Evolutionary conservation across 495 filamentous ascomycete genomes (phyloP).

Genomic region (Talaromyces stipitatus): DNA sequence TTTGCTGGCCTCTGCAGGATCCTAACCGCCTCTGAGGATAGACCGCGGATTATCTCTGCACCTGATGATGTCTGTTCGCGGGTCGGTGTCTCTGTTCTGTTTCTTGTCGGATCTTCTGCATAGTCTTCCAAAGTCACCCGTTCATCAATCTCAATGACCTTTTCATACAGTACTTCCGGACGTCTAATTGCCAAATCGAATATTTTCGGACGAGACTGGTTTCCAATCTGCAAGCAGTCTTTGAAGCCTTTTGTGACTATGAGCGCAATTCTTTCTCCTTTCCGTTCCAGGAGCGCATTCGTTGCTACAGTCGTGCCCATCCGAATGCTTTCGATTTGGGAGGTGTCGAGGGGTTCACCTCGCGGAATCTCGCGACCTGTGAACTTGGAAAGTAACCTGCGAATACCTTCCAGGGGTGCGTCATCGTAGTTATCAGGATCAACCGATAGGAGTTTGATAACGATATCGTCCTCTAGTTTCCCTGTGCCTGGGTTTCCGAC

Average conservation of each 20-base stretch:
- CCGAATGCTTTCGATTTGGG: constrained; percentile 66
- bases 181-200: constrained; percentile 65
- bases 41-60: constrained; percentile 13
- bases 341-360: constrained; percentile 67
- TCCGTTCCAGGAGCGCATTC: constrained; percentile 71
- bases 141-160: constrained; percentile 62
- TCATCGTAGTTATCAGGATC: constrained; percentile 73
- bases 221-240: constrained; percentile 72
- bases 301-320: constrained; percentile 76
- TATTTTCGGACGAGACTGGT: constrained; percentile 63
- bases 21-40: constrained; percentile 34
- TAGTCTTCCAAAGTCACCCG: constrained; percentile 65
- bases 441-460: constrained; percentile 75
- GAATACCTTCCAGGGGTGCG: constrained; percentile 75
- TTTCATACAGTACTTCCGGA: constrained; percentile 60
- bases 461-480: constrained; percentile 53
- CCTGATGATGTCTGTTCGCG: constrained; percentile 6
- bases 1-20: constrained; percentile 24
- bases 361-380: constrained; percentile 59
- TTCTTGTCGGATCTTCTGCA: constrained; percentile 21
- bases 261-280: constrained; percentile 77
- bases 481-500: constrained; percentile 31
- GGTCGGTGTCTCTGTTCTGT: constrained; percentile 6
- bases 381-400: constrained; percentile 72
- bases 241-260: constrained; percentile 78